Evolutionary conservation across 2,329 filamentous ascomycete genomes (phyloP), one percentile per base, ranked within the genome.

Genomic region (Cladosporium velox): DNA sequence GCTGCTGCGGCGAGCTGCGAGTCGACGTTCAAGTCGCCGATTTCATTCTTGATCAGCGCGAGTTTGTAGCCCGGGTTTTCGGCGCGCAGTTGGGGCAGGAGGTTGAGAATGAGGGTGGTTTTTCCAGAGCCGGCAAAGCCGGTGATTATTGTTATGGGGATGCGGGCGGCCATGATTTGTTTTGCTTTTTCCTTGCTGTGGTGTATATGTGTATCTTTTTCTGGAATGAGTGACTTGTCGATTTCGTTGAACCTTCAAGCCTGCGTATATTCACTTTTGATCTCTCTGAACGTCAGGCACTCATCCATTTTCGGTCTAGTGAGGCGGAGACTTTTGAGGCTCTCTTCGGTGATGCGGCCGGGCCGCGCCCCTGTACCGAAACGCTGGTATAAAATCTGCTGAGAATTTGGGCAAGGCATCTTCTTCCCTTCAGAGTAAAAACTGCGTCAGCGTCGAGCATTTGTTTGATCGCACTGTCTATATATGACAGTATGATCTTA

Each of bases 91-190:
- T 99, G 95, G 0, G 93, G 93, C 71, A 98, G 86, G 14, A 99
- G 90, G 79, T 95, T 95, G 68, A 99, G 89, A 70, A 99, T 93
- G 66, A 99, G 85, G 2, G 95, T 98, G 1, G 95, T 99, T 82
- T 98, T 98, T 67, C 95, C 95, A 10, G 92, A 94, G 75, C 95
- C 95, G 18, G 98, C 87, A 80, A 98, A 99, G 77, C 95, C 95
- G 5, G 95, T 99, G 63, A 99, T 84, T 76, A 99, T 96, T 57
- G 94, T 98, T 77, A 97, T 91, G 4, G 93, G 93, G 71, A 93
- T 95, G 7, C 72, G 74, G 24, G 60, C 15, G 18, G 61, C 12
- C 61, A 64, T 64, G 55, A 12, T 30, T 49, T 24, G 47, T 49
- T 51, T n/a, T 26, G 24, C 3, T 8, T 7, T 49, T 4, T 28